A percentile compares a stretch with the other conserved stretches of the same genome.
phyloP scores from a whole-genome alignment of 176 grass and related monocot genomes.

The Chloris gayana region DNA sequence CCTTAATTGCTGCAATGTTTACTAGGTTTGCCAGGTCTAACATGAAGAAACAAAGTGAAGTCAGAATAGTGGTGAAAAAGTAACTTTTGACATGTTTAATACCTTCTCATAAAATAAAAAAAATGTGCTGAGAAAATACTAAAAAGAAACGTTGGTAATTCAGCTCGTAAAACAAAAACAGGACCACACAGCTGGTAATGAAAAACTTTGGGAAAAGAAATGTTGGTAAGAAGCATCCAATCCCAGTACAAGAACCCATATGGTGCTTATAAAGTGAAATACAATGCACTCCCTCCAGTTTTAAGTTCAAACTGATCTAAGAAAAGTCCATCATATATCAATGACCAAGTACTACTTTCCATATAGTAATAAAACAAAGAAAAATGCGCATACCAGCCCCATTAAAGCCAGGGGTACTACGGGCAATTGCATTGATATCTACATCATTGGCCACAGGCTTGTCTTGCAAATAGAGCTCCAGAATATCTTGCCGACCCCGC shows the following conservation, averaged over 20 bases:
- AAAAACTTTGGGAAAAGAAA: too few species aligned
- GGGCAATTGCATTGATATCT: constrained; percentile 84
- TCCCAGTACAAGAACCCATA: not conserved
- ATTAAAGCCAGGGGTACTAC: constrained; percentile 95
- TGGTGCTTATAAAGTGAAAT: constrained; percentile 14
- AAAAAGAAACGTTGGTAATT: constrained; percentile 14
- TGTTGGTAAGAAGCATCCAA: not conserved
- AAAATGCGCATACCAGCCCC: constrained; percentile 69
- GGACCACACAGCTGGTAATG: not conserved
- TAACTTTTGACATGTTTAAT: not conserved
- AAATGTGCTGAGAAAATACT: constrained; percentile 5
- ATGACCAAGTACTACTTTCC: not conserved
- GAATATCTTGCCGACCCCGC: constrained; percentile 88
- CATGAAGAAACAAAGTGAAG: constrained; percentile 32
- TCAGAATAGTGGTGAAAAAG: constrained; percentile 25
- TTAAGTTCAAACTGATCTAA: not conserved
- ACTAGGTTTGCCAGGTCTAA: constrained; percentile 97
- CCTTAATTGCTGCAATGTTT: constrained; percentile 98
- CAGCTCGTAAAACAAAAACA: not conserved
- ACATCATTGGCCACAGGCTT: constrained; percentile 85
- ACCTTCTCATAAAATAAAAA: constrained; percentile 7
- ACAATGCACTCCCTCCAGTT: not conserved
- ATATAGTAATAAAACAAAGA: constrained; percentile 12
- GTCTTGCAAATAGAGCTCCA: constrained; percentile 96
- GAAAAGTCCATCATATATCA: not conserved